Percentiles rank a stretch among this genome's conserved stretches.
These are phyloP conservation scores for Capsicum pubescens DNA, from an alignment of 257 asterid species.

Conservation along the genomic window DNA sequence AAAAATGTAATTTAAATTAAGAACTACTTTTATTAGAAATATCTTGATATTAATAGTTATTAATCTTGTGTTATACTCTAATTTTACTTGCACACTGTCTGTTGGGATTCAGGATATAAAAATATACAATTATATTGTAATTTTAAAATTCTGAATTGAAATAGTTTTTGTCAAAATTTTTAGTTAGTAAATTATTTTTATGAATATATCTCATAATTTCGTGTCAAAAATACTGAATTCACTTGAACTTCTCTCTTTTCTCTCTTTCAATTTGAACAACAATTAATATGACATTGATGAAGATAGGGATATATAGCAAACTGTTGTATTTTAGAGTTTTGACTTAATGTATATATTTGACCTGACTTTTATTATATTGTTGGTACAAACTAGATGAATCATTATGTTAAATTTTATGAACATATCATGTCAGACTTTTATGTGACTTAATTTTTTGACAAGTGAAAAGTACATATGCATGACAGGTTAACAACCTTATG, in stretches of 20 bases:
- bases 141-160: too few relatives aligned
- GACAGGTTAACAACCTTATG: constrained; percentile 1
- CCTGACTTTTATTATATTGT: background rate
- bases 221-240: background rate
- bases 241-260: background rate
- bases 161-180: background rate
- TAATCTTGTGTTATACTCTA: too few relatives aligned
- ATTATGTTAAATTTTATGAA: background rate
- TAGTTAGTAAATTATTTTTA: background rate
- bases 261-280: background rate
- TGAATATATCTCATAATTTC: background rate
- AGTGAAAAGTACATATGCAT: constrained; percentile 5
- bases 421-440: background rate
- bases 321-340: background rate
- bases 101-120: too few relatives aligned
- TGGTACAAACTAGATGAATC: background rate
- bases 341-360: constrained; percentile 20
- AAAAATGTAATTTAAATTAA: too few relatives aligned
- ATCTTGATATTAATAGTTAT: too few relatives aligned
- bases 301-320: background rate
- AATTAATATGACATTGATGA: background rate
- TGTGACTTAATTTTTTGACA: background rate
- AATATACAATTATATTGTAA: too few relatives aligned
- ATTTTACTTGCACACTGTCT: too few relatives aligned
- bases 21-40: too few relatives aligned